Evolutionary conservation across 1,139 yeast genomes (phyloP).

Genomic region (Suhomyces atakaporum): DNA sequence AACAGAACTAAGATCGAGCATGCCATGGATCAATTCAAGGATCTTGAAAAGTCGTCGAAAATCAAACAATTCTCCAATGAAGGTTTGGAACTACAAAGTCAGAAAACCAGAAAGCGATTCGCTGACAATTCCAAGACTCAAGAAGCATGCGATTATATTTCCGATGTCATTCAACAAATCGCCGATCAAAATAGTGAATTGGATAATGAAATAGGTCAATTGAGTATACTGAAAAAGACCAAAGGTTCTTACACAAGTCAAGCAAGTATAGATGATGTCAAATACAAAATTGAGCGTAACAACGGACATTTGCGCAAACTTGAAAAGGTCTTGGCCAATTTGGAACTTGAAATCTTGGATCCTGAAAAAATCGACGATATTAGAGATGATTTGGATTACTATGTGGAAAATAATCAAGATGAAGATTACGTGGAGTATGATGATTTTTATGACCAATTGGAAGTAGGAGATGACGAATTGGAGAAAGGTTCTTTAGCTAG

Average conservation of each 20-base stretch:
- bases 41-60: constrained; percentile 91
- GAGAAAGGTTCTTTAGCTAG: constrained; percentile 49
- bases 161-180: constrained; percentile 76
- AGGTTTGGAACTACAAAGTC: constrained; percentile 73
- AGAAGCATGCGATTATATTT: constrained; percentile 73
- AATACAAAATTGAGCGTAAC: constrained; percentile 72
- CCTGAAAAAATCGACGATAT: constrained; percentile 79
- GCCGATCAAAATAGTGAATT: constrained; percentile 78
- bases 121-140: constrained; percentile 67
- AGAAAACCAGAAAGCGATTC: constrained; percentile 35
- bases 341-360: constrained; percentile 82
- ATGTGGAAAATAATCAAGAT: constrained; percentile 92
- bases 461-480: constrained; percentile 54
- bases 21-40: constrained; percentile 96
- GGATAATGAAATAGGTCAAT: constrained; percentile 73
- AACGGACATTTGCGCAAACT: constrained; percentile 75
- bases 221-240: constrained; percentile 51
- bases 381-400: constrained; percentile 89
- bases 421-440: constrained; percentile 97
- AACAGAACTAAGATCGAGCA: constrained; percentile 82
- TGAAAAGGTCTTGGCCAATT: constrained; percentile 72
- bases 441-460: constrained; percentile 85
- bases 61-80: constrained; percentile 95
- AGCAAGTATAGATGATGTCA: constrained; percentile 59
- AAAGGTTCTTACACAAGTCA: constrained; percentile 46